Evolutionary conservation across 495 filamentous ascomycete genomes (phyloP), one percentile per base, ranked within the genome.

Genomic region (Aspergillus ostianus): DNA sequence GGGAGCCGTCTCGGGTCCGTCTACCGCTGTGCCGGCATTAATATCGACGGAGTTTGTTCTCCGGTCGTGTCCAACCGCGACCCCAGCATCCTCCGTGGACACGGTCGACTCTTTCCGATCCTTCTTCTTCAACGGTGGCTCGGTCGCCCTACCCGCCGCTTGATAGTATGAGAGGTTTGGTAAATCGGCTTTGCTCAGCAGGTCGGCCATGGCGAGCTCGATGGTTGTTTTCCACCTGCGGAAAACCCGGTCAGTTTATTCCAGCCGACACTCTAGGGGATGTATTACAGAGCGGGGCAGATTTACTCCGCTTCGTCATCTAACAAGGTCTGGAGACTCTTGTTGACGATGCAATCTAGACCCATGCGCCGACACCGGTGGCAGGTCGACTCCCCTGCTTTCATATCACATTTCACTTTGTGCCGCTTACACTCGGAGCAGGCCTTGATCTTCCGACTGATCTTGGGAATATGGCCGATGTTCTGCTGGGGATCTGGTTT

Each of bases 341-440:
- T 83, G 63, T 84, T 83, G 41, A 84, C 77, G 47, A 81, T 66
- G 61, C 81, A 84, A 49, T 80, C 76, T 49, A 84, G 59, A 6
- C 74, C 75, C 72, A 80, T 80, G 56, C 81, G 79, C 30, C 68
- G 71, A 68, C 81, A 84, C 53, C 81, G 62, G 47, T 76, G 74
- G 60, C 81, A 84, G 20, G 67, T 62, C 49, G 73, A 66, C 36
- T 80, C 77, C 21, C 73, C 74, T 41, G 70, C 65, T 58, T 74
- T 76, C 78, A 84, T 81, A 56, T 81, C 76, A 63, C 81, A 83
- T 57, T 75, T 69, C 27, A 80, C 78, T 56, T 84, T 84, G 59
- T 82, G 81, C 51, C 80, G 75, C 67, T 81, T 78, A 63, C 80
- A 83, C 58, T 81, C 80, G 0, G 80, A 81, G 63, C 81, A 84